Conservation (phyloP, 768 basidiomycete species). For the Leccinum olivaceopallidum region DNA sequence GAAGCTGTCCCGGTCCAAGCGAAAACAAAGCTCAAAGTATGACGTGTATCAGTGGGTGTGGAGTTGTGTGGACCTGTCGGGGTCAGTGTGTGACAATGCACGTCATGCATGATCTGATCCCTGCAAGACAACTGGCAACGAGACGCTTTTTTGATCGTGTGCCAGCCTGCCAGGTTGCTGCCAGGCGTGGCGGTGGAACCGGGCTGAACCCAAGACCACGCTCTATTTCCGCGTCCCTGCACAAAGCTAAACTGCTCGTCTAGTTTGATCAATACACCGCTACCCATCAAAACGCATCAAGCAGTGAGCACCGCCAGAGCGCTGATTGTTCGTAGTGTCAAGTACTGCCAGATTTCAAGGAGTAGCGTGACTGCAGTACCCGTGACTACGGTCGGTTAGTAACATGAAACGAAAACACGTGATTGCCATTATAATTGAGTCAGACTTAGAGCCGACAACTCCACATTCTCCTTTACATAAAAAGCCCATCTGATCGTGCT, state of each 20-base stretch:
- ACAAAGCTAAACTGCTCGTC: neutral
- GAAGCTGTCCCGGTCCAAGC: neutral
- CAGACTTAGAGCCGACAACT: constrained; percentile 10
- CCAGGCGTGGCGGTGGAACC: neutral
- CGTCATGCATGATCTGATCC: neutral
- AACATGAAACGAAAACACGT: constrained; percentile 16
- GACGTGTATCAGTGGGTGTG: neutral
- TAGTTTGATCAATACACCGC: neutral
- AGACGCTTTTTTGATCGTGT: neutral
- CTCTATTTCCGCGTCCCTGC: constrained; percentile 20
- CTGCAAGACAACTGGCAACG: neutral
- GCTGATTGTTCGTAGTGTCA: constrained; percentile 7
- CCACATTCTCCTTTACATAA: constrained; percentile 8
- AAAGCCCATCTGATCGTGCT: neutral
- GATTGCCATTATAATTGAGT: constrained; percentile 3
- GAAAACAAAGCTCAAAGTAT: neutral
- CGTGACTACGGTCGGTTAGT: neutral
- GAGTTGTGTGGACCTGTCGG: neutral
- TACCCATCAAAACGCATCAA: neutral
- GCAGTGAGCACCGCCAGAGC: neutral
- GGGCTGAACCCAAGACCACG: neutral
- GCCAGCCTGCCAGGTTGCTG: neutral
- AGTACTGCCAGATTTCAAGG: constrained; percentile 1
- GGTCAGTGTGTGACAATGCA: neutral
- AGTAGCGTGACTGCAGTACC: too few relatives aligned